Evolutionary conservation across 139 green algal species (phyloP), one percentile per base, ranked within the genome.

Genomic region (Haematococcus lacustris): DNA sequence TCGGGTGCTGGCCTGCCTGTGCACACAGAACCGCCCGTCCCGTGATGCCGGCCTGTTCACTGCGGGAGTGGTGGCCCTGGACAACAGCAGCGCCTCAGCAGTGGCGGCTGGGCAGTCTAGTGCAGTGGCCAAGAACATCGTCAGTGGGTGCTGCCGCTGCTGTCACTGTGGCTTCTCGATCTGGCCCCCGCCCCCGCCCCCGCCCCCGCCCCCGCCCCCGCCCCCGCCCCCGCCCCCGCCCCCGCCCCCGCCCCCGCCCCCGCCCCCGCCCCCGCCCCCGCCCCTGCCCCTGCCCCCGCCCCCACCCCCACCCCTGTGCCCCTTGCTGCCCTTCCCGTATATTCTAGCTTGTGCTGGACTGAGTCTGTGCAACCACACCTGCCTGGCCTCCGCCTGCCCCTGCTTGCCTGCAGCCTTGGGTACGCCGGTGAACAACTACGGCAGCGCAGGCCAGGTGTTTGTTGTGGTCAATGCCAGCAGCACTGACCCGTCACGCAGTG

Each of bases 1-100:
- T 32, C 7, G 21, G 13, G 3, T 21, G 38, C 5, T 33, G 13
- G 37, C 13, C 37, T 70, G 64, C 37, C 6, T 51, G 38, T 70
- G 51, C 51, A 59, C 32, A 23, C 38, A 75, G 40, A 38, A 25
- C n/a, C 3, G 33, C n/a, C 68, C 68, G 41, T 38, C 68, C 43
- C 74, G 68, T 32, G 68, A 47, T 3, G 61, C 32, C 43, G 68
- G 47, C 5, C 53, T 75, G 33, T 75, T 64, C 62, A 75, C 43
- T 9, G 38, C 5, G 2, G 68, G 68, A 3, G 25, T 38, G 1
- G 61, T 72, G 7, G 59, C 41, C 2, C 1, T 71, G 4, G 74
- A 75, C 51, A 43, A 61, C n/a, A 50, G 23, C 1, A 1, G 3
- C 1, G 50, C 62, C 2, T 40, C 61, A 28, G 61, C 34, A 1